These are phyloP conservation scores for Aquilaria agallochum DNA, from an alignment of 441 rosid species.

Conservation along the genomic window DNA sequence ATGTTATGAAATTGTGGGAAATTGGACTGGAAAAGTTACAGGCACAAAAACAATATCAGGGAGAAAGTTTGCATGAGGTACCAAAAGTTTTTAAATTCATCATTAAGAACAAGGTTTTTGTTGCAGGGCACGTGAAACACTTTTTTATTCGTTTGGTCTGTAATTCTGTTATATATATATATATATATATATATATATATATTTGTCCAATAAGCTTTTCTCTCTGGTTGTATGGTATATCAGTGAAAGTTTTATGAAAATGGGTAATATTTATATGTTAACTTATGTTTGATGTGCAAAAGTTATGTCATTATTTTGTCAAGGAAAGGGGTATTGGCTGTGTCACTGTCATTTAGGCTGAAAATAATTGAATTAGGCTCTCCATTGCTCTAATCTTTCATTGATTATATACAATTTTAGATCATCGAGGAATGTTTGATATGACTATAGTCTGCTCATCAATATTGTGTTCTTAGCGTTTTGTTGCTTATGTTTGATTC, in stretches of 20 bases:
- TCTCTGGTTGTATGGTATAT: too few species aligned
- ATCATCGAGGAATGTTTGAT: too few species aligned
- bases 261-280: too few species aligned
- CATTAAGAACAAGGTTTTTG: conserved; percentile 55
- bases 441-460: too few species aligned
- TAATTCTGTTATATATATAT: neutral
- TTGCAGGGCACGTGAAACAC: neutral
- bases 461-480: too few species aligned
- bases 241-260: too few species aligned
- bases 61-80: conserved; percentile 46
- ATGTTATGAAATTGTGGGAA: conserved; percentile 46
- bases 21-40: conserved; percentile 71
- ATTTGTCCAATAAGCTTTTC: too few species aligned
- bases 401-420: too few species aligned
- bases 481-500: neutral
- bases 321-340: conserved; percentile 52
- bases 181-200: neutral
- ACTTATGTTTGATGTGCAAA: too few species aligned
- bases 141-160: neutral
- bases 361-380: conserved; percentile 73
- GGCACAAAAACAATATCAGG: conserved; percentile 71
- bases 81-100: too few species aligned
- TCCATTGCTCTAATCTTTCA: neutral
- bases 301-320: conserved; percentile 13
- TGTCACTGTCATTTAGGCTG: conserved; percentile 65